Evolutionary conservation across 371 early-diverging fungal species (phyloP), one percentile per base, ranked within the genome.

Genomic region (Chytridiales sp.): DNA sequence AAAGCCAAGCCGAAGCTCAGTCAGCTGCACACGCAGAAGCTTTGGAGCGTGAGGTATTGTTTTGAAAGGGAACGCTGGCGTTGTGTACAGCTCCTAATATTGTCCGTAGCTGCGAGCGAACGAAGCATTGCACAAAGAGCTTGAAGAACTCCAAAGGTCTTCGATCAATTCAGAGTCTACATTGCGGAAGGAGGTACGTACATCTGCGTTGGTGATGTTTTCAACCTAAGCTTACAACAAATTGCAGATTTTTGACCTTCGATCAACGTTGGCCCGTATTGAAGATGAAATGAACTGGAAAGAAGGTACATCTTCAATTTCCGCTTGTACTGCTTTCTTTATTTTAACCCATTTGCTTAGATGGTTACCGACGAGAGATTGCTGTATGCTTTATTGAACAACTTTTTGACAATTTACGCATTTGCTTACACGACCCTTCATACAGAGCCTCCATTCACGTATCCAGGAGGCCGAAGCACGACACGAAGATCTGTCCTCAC

Each of bases 271-370:
- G 2, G 76, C 85, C 29, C 75, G 79, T 13, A 55, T 68, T 0
- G 87, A 88, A 54, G 82, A 85, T 27, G 80, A 81, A 21, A 76
- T 83, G 1, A 87, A 83, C 0, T 64, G 73, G 56, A 73, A 75
- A 34, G 90, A 89, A 62, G 67, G 67, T 67, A 48, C 8, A 5
- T 15, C 17, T 50, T 59, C 35, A 19, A 9, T 34, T 38, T 19
- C 21, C 9, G 36, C 36, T 13, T 21, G 35, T 13, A 8, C 30
- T 5, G 6, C 9, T 5, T 11, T 58, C 19, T 58, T 58, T 13
- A 15, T n/a, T 60, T 5, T 22, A 31, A 47, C 56, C 11, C 9
- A 29, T 41, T 52, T 21, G 46, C 27, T 29, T 21, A 17, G 30
- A 19, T 15, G 4, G n/a, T 17, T n/a, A 6, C 41, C 70, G 80